Evolutionary conservation across 768 basidiomycete genomes (phyloP), one percentile per base, ranked within the genome.

Genomic region (Agaricus blazei): DNA sequence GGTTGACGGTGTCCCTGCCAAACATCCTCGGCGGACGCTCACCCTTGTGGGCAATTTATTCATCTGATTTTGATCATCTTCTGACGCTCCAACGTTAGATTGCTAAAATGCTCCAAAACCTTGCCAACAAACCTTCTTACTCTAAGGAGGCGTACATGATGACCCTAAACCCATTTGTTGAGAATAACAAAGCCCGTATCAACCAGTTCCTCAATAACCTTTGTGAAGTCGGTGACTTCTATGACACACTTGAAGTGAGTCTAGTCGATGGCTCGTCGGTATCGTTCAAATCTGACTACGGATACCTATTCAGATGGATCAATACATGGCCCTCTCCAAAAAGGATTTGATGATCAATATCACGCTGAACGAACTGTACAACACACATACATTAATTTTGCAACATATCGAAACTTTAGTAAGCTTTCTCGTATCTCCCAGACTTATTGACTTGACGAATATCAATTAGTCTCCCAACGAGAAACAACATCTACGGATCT

Each of bases 301-400:
- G 53, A 31, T 50, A n/a, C 24, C 31, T 9, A 56, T 27, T 3
- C 62, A 97, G 96, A 96, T 98, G 88, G 97, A 99, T 72, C 97
- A 98, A 77, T 99, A 99, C 70, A 98, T 99, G 94, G 97, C 97
- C 8, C 76, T 99, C 55, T 98, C 95, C 57, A 99, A 99, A 81
- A 98, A 98, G 72, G 97, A 98, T 68, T 78, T 98, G 57, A 86
- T 89, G 78, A 98, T 99, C 72, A 92, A 94, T 71, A 99, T 99
- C 68, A 98, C 97, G 6, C 75, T 98, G 71, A 99, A 99, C 68
- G 97, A 99, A 79, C 67, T 99, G 76, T 98, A 98, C 72, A 98
- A 98, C 74, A 99, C 97, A 2, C 97, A 99, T 70, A 90, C 94
- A 26, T 76, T 98, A 66, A 87, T 99, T 59, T 74, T 90, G 58